Conservation (phyloP, 441 rosid species). For the Corymbia citriodora region DNA sequence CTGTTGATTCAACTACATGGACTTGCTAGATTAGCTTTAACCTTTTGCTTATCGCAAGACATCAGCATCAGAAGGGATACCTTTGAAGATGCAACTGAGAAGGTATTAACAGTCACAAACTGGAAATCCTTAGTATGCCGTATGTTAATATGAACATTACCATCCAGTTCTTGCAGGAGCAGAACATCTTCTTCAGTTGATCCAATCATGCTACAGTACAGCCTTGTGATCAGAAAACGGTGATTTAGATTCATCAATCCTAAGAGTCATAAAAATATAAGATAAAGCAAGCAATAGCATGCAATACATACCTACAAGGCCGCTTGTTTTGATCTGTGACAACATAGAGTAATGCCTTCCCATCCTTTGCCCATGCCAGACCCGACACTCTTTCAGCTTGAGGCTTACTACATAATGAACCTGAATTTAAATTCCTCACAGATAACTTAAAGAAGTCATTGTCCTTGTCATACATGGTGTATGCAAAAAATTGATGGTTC, state of each 20-base stretch:
- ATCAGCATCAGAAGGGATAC: constrained; percentile 23
- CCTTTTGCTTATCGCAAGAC: neutral
- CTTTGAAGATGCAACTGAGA: constrained; percentile 74
- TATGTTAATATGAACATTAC: constrained; percentile 55
- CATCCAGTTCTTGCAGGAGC: constrained; percentile 72
- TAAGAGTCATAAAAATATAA: neutral
- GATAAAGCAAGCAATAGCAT: neutral
- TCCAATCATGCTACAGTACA: constrained; percentile 87
- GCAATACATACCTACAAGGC: constrained; percentile 50
- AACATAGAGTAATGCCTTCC: constrained; percentile 83
- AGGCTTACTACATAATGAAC: constrained; percentile 90
- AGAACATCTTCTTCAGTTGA: constrained; percentile 86
- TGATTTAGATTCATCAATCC: neutral
- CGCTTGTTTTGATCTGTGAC: constrained; percentile 81
- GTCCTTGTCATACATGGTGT: constrained; percentile 95
- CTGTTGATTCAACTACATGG: constrained; percentile 5
- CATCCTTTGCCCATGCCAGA: constrained; percentile 89
- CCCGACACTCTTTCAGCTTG: constrained; percentile 78
- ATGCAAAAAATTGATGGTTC: constrained; percentile 86
- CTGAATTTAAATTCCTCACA: constrained; percentile 87
- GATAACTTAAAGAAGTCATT: constrained; percentile 71
- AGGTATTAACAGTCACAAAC: constrained; percentile 67
- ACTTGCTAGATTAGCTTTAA: neutral
- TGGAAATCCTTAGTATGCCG: constrained; percentile 82
- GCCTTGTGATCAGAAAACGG: constrained; percentile 27